Evolutionary conservation across 495 filamentous ascomycete genomes (phyloP).

Genomic region (Hypoxylon crocopeplum): DNA sequence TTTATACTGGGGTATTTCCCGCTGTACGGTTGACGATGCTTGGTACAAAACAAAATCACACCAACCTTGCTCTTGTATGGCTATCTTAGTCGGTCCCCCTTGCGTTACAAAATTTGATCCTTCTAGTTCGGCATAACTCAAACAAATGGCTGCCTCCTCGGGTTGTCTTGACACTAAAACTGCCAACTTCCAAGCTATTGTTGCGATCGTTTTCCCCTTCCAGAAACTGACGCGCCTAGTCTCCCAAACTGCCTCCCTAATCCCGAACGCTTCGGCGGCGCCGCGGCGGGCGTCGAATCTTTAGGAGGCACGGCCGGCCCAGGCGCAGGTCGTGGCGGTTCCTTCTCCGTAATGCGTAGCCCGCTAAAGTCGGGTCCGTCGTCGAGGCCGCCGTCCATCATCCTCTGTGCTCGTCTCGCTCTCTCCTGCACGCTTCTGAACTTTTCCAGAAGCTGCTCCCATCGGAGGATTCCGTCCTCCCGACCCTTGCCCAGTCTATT

Average conservation of each 20-base stretch:
- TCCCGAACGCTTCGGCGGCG: conserved; percentile 63
- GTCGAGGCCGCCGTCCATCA: conserved; percentile 44
- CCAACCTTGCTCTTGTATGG: not conserved
- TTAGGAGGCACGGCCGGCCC: conserved; percentile 51
- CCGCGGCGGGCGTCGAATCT: conserved; percentile 44
- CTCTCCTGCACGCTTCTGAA: conserved; percentile 89
- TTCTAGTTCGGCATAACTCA: too few relatives aligned
- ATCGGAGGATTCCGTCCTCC: conserved; percentile 84
- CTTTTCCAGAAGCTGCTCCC: conserved; percentile 95
- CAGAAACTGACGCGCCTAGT: conserved; percentile 69
- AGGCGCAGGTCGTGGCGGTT: conserved; percentile 36
- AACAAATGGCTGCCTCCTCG: not conserved
- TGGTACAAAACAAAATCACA: conserved; percentile 17
- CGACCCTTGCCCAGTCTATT: conserved; percentile 78
- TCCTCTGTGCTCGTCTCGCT: conserved; percentile 59
- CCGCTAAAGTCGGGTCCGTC: conserved; percentile 49
- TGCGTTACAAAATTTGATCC: too few relatives aligned
- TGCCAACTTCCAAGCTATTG: conserved; percentile 20
- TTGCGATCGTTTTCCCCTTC: conserved; percentile 57
- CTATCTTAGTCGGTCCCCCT: not conserved
- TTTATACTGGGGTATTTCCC: conserved; percentile 28
- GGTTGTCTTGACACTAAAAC: not conserved
- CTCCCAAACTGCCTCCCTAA: conserved; percentile 73
- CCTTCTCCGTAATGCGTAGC: conserved; percentile 53
- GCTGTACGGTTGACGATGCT: conserved; percentile 13